These are phyloP conservation scores for Calonectria montana DNA, from an alignment of 2,329 filamentous ascomycete species.

Conservation along the genomic window DNA sequence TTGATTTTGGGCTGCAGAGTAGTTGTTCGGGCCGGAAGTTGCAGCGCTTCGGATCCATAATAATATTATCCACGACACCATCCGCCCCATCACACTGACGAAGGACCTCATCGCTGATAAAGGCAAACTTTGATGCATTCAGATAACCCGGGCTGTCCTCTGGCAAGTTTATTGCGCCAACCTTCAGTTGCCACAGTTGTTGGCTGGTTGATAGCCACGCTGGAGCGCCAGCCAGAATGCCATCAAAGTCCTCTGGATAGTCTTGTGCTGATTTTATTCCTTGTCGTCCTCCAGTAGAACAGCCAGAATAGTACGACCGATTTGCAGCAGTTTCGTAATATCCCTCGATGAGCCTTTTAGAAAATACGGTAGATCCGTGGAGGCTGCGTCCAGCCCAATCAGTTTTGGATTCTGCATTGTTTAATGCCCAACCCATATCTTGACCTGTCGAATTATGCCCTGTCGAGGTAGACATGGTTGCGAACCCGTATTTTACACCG, in stretches of 20 bases:
- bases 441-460: background rate
- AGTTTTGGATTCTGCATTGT: background rate
- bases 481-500: background rate
- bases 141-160: background rate
- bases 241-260: background rate
- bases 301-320: background rate
- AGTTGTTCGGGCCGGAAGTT: background rate
- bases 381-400: background rate
- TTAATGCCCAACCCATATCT: background rate
- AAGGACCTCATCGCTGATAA: background rate
- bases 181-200: background rate
- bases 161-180: background rate
- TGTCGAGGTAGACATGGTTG: background rate
- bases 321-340: background rate
- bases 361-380: background rate
- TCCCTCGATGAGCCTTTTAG: background rate
- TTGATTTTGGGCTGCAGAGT: background rate
- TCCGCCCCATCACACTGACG: background rate
- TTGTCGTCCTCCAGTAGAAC: background rate
- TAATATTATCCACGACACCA: background rate
- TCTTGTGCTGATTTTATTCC: background rate
- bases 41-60: background rate
- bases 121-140: background rate
- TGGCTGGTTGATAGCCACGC: background rate
- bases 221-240: background rate